Evolutionary conservation across 176 grass and related monocot species (phyloP).

Genomic region (Zoysia pacifica): DNA sequence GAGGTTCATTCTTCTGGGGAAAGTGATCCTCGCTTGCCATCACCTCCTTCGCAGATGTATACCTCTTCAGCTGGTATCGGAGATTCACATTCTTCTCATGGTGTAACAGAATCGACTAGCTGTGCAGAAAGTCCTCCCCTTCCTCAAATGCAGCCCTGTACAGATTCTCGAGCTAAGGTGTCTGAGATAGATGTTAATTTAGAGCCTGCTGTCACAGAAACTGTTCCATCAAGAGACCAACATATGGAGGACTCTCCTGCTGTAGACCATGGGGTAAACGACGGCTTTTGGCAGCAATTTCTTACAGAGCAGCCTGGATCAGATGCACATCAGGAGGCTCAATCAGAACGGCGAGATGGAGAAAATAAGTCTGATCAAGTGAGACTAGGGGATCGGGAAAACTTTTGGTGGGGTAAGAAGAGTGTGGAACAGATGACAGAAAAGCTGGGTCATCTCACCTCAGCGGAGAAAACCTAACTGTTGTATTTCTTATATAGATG

Average conservation of each 20-base stretch:
- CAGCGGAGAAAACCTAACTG: conserved; percentile 66
- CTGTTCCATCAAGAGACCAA: conserved; percentile 56
- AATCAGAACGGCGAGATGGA: conserved; percentile 66
- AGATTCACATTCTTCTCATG: conserved; percentile 55
- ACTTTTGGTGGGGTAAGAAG: conserved; percentile 63
- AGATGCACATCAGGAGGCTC: conserved; percentile 63
- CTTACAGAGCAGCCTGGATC: conserved; percentile 77
- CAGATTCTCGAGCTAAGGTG: conserved; percentile 52
- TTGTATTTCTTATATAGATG: conserved; percentile 39
- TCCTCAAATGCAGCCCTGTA: conserved; percentile 36
- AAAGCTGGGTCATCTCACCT: conserved; percentile 67
- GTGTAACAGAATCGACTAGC: conserved; percentile 66
- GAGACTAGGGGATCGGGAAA: conserved; percentile 33
- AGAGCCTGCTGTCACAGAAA: conserved; percentile 68
- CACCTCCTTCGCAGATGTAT: conserved; percentile 34
- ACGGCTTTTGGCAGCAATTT: conserved; percentile 95
- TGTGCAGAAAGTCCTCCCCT: conserved; percentile 59
- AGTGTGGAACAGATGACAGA: conserved; percentile 58
- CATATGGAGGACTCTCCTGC: conserved; percentile 15
- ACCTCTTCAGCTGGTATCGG: conserved; percentile 53
- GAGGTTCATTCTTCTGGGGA: conserved; percentile 73
- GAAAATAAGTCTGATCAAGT: conserved; percentile 46
- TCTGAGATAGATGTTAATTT: conserved; percentile 92
- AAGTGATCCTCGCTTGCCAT: conserved; percentile 41
- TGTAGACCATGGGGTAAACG: conserved; percentile 58